Percentiles rank a stretch among this genome's conserved stretches.
phyloP scores from a whole-genome alignment of 179 eudicot genomes.

The Amaranthus tricolor region DNA sequence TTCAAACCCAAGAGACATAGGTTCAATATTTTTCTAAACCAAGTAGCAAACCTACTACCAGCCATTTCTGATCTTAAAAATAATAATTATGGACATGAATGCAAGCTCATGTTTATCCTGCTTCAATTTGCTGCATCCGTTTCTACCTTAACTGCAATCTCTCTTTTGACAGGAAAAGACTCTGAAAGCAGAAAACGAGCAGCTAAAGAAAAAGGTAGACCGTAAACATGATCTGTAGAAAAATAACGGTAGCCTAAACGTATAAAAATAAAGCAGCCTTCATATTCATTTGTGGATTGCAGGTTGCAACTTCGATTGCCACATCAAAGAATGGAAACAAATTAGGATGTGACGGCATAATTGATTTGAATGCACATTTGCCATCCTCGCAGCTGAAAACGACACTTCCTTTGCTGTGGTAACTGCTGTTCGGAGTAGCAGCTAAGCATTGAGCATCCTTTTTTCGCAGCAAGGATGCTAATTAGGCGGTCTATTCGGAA shows the following conservation, averaged over 20 bases:
- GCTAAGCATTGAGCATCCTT: too few species aligned
- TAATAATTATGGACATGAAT: background rate
- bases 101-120: background rate
- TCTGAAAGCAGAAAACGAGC: constrained; percentile 26
- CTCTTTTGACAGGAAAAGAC: constrained; percentile 21
- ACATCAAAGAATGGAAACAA: background rate
- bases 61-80: too few species aligned
- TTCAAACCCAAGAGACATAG: background rate
- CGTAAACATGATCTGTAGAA: background rate
- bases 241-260: constrained; percentile 2
- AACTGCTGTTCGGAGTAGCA: background rate
- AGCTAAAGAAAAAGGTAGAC: constrained; percentile 30
- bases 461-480: too few species aligned
- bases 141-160: background rate
- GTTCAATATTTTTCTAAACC: background rate
- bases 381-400: background rate
- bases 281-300: constrained; percentile 2
- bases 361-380: background rate
- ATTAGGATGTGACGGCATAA: background rate
- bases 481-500: too few species aligned
- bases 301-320: constrained; percentile 21
- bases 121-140: background rate
- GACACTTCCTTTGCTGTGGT: constrained; percentile 15
- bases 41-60: too few species aligned
- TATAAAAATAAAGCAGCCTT: background rate